Conservation (phyloP, 2,329 filamentous ascomycete genomes). For the Chaetomiaceae sp. region DNA sequence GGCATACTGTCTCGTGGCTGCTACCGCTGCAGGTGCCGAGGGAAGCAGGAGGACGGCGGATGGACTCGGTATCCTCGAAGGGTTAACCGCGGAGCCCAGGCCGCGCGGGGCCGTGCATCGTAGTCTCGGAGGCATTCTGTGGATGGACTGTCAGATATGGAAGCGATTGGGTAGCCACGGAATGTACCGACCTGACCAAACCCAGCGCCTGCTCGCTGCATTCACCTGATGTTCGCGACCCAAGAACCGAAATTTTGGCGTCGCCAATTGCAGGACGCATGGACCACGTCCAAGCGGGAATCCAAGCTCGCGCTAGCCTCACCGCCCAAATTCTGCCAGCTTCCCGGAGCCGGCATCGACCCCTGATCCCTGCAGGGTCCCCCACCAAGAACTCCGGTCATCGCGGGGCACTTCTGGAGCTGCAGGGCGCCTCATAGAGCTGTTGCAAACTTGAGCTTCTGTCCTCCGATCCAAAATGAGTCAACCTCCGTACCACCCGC, state of each 20-base stretch:
- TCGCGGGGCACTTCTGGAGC: slow-evolving; percentile 18
- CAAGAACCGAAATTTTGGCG: slow-evolving; percentile 24
- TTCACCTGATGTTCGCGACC: slow-evolving; percentile 13
- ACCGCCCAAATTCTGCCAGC: slow-evolving; percentile 24
- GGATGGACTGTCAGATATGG: neutral
- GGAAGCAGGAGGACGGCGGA: slow-evolving; percentile 18
- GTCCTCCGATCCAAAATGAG: slow-evolving; percentile 19
- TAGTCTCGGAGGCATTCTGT: slow-evolving; percentile 28
- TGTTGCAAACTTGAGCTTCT: neutral
- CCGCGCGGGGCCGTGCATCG: slow-evolving; percentile 26
- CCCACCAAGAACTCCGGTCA: slow-evolving; percentile 16
- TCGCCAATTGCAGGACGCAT: slow-evolving; percentile 18
- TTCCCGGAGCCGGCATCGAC: neutral
- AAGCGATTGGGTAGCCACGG: neutral
- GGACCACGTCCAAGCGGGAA: slow-evolving; percentile 7
- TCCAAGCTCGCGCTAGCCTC: slow-evolving; percentile 5
- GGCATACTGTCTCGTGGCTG: slow-evolving; percentile 27
- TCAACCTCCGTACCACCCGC: slow-evolving; percentile 13
- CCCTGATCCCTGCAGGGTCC: slow-evolving; percentile 14
- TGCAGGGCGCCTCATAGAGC: slow-evolving; percentile 8
- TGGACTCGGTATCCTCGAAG: slow-evolving; percentile 13
- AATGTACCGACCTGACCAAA: slow-evolving; percentile 15
- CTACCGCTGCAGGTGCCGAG: slow-evolving; percentile 8
- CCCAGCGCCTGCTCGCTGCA: neutral
- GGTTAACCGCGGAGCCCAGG: slow-evolving; percentile 20